These are phyloP conservation scores for Trichoderma virens DNA, from an alignment of 495 filamentous ascomycete genomes.

Conservation along the genomic window DNA sequence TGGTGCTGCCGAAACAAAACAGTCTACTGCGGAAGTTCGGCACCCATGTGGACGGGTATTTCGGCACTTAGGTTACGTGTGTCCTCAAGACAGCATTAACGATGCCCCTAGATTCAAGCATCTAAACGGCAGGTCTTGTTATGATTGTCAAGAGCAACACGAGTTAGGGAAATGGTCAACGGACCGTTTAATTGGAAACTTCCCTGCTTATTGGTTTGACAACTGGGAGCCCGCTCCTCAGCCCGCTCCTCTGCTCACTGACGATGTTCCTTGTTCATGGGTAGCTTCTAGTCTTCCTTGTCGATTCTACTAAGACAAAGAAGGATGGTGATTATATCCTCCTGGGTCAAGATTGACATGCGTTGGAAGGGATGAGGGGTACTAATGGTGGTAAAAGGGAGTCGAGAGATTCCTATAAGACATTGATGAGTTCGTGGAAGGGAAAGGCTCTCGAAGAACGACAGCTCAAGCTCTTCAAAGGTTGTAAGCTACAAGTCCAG, in stretches of 20 bases:
- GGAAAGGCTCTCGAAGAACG: background rate
- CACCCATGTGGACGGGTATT: constrained; percentile 3
- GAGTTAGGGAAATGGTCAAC: background rate
- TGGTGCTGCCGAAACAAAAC: background rate
- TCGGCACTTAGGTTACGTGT: background rate
- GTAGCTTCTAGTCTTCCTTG: background rate
- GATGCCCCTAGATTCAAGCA: background rate
- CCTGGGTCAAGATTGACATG: background rate
- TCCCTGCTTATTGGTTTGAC: background rate
- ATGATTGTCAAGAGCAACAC: background rate
- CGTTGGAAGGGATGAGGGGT: background rate
- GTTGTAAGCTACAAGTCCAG: background rate
- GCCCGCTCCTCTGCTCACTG: background rate
- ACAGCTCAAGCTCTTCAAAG: background rate
- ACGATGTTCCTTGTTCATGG: background rate
- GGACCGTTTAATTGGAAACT: background rate
- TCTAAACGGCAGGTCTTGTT: constrained; percentile 6
- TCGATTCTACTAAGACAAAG: background rate
- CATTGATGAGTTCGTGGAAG: background rate
- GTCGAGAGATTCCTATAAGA: background rate
- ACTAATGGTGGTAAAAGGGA: background rate
- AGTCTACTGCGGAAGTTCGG: background rate
- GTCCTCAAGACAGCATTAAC: background rate
- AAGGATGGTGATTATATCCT: background rate
- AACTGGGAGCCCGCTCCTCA: too few relatives aligned